phyloP scores from a whole-genome alignment of 139 green algal genomes.

The Trebouxia sp. region DNA sequence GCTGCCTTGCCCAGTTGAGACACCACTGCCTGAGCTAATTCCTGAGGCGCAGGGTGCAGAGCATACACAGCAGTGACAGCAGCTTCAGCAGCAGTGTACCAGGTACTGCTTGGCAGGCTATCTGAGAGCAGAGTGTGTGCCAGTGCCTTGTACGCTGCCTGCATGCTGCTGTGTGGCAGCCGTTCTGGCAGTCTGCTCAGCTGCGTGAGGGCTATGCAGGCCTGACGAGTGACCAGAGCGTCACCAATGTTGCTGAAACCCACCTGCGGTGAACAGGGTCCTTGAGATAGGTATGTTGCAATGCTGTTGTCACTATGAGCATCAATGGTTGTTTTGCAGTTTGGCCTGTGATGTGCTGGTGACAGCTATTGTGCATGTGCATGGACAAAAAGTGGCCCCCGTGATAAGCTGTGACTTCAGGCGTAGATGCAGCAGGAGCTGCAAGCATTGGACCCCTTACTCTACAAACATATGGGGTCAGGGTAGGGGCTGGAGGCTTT shows the following conservation, averaged over 20 bases:
- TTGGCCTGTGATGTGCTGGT: too few species aligned
- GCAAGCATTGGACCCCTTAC: too few species aligned
- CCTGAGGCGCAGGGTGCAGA: slow-evolving; percentile 77
- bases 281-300: too few species aligned
- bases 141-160: slow-evolving; percentile 17
- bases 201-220: slow-evolving; percentile 50
- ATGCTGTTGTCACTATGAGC: background rate
- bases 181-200: slow-evolving; percentile 8
- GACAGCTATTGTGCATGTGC: too few species aligned
- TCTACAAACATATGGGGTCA: too few species aligned
- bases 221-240: slow-evolving; percentile 60
- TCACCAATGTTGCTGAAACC: slow-evolving; percentile 45
- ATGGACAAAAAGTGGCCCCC: too few species aligned
- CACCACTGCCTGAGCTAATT: slow-evolving; percentile 54
- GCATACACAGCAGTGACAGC: slow-evolving; percentile 76
- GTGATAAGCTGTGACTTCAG: too few species aligned
- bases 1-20: slow-evolving; percentile 11
- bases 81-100: slow-evolving; percentile 79
- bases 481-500: too few species aligned
- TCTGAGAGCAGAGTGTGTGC: slow-evolving; percentile 44
- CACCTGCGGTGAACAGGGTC: slow-evolving; percentile 45
- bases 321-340: too few species aligned
- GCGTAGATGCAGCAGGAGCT: too few species aligned
- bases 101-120: slow-evolving; percentile 50
- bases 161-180: background rate